Percentiles rank a stretch among this genome's conserved stretches.
phyloP scores from a whole-genome alignment of 2,329 filamentous ascomycete species.

The Cadophora sp. region DNA sequence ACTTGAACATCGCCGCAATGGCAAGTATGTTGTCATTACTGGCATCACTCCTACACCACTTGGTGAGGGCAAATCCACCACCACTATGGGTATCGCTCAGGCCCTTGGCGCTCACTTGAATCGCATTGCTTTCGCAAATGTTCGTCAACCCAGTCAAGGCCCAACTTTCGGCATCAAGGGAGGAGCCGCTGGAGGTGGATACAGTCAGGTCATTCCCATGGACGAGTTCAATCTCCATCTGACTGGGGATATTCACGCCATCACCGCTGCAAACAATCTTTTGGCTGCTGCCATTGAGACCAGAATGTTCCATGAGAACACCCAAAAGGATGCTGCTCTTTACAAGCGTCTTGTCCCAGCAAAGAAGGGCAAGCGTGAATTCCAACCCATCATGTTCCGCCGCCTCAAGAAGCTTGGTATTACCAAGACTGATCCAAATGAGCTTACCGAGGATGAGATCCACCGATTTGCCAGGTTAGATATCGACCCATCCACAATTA shows the following conservation, averaged over 20 bases:
- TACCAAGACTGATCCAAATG: conserved; percentile 90
- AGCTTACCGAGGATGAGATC: conserved; percentile 90
- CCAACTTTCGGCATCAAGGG: conserved; percentile 99
- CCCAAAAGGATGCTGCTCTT: conserved; percentile 87
- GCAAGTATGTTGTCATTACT: conserved; percentile 89
- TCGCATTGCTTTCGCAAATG: conserved; percentile 92
- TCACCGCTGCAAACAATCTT: conserved; percentile 96
- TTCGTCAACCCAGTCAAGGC: conserved; percentile 94
- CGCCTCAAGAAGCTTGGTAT: conserved; percentile 96
- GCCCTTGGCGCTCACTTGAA: conserved; percentile 89
- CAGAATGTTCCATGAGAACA: conserved; percentile 96
- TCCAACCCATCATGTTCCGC: conserved; percentile 89
- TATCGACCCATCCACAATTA: conserved; percentile 96
- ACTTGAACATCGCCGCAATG: conserved; percentile 85
- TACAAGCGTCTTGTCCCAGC: conserved; percentile 86
- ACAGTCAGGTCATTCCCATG: conserved; percentile 99
- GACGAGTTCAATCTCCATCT: conserved; percentile 99
- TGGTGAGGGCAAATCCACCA: conserved; percentile 97
- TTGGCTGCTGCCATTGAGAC: conserved; percentile 96
- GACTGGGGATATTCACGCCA: conserved; percentile 97
- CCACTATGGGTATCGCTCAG: conserved; percentile 93
- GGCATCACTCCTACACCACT: conserved; percentile 97
- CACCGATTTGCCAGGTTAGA: conserved; percentile 88
- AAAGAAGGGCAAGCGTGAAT: conserved; percentile 89
- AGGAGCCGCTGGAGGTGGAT: conserved; percentile 94